Evolutionary conservation across 2,329 filamentous ascomycete species (phyloP).

Genomic region (Paracamarosporium sp.): DNA sequence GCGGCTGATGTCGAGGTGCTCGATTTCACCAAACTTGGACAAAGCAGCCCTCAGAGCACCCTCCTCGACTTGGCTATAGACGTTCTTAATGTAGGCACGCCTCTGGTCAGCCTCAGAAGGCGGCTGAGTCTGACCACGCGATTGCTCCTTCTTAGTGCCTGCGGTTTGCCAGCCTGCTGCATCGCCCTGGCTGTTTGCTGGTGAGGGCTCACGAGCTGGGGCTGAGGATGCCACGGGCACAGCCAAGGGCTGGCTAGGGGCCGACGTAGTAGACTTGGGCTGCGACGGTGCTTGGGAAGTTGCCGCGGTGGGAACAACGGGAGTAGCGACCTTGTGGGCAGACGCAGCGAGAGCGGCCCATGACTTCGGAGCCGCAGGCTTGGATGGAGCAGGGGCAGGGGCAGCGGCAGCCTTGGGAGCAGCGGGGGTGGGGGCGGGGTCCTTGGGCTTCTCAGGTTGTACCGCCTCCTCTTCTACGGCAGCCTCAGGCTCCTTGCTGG

Average conservation of each 20-base stretch:
- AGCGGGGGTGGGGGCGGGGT: conserved; percentile 63
- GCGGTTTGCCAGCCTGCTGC: conserved; percentile 86
- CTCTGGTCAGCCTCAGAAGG: conserved; percentile 74
- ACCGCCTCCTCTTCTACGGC: conserved; percentile 39
- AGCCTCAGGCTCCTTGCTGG: conserved; percentile 37
- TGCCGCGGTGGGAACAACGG: conserved; percentile 46
- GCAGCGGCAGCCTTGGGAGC: conserved; percentile 64
- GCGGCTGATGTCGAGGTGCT: conserved; percentile 69
- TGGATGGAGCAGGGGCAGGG: conserved; percentile 60
- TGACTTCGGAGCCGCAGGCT: conserved; percentile 64
- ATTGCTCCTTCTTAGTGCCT: conserved; percentile 83
- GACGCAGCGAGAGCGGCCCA: conserved; percentile 76
- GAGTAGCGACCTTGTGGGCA: conserved; percentile 52
- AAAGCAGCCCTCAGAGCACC: conserved; percentile 75
- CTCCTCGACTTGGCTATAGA: conserved; percentile 84
- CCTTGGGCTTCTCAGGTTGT: conserved; percentile 68
- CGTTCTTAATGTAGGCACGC: conserved; percentile 93
- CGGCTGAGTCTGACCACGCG: conserved; percentile 72
- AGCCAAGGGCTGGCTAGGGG: conserved; percentile 26
- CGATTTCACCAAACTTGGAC: conserved; percentile 70
- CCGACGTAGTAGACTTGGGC: conserved; percentile 42
- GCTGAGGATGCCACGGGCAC: conserved; percentile 38
- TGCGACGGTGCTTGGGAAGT: conserved; percentile 41
- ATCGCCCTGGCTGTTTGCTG: conserved; percentile 59
- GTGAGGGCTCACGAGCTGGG: conserved; percentile 45